Evolutionary conservation across 352 stramenopile species (phyloP), one percentile per base, ranked within the genome.

Genomic region (Phytophthora brassicae): DNA sequence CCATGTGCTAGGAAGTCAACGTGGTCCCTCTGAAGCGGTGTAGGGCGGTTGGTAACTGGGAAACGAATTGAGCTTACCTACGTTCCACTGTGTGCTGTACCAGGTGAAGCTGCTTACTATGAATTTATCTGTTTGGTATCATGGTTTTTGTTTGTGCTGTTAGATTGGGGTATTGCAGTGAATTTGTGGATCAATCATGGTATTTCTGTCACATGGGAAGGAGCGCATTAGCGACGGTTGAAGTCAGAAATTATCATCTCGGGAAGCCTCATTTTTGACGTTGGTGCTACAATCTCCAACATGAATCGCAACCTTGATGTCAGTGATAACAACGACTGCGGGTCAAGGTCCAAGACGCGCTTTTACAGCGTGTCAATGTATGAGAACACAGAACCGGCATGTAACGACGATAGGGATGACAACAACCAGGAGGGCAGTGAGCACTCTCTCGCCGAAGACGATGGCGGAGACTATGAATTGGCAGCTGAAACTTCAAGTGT

Each of bases 21-120:
- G 67, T 41, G 63, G 67, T 12, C 57, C 36, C 36, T 75, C 63
- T 6, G 68, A 75, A 36, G 68, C 57, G 41, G 68, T 75, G 13
- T 75, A 64, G 65, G 2, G 14, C 29, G 16, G 33, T 24, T 8
- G 26, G 26, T 31, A 8, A 8, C 26, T 31, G 4, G 26, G 4
- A 24, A 22, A 45, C 3, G 17, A 45, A 45, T 26, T 23, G 39
- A 23, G 39, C 39, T 24, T 45, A 6, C 33, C 9, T 63, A 45
- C 23, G 50, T 56, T 50, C 23, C 3, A 8, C 20, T 50, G 24
- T 45, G 17, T 26, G 4, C 13, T 26, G 39, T 45, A n/a, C 17
- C 19, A 45, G 16, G 19, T 45, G 39, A 45, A 38, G 31, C 8
- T 38, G 31, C 14, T 39, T 13, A 13, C 33, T 16, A 12, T 43